Evolutionary conservation across 208 protist genomes (phyloP).

Genomic region (Leishmania tarentolae): DNA sequence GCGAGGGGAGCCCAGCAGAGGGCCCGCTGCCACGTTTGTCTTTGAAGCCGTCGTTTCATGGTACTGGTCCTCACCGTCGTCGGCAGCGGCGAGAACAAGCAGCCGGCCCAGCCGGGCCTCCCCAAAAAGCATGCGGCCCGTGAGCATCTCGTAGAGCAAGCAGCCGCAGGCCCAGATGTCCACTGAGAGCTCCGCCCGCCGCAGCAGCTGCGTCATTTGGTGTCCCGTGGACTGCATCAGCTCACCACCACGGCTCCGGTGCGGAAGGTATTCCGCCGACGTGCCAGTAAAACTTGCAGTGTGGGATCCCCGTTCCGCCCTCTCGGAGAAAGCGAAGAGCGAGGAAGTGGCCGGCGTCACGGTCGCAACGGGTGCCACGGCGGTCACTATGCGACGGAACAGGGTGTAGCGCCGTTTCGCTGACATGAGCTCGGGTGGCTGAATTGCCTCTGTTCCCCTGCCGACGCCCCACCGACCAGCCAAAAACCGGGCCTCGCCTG

Average conservation of each 20-base stretch:
- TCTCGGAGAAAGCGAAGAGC: slow-evolving; percentile 9
- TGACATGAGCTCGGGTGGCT: slow-evolving; percentile 73
- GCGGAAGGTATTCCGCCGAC: slow-evolving; percentile 4
- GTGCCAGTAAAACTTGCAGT: not conserved
- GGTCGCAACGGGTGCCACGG: not conserved
- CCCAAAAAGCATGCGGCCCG: slow-evolving; percentile 81
- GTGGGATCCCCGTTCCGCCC: slow-evolving; percentile 6
- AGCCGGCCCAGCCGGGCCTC: slow-evolving; percentile 63
- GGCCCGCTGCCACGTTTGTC: not conserved
- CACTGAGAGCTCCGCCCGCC: slow-evolving; percentile 60
- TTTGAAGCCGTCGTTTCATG: slow-evolving; percentile 1
- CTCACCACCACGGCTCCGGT: slow-evolving; percentile 15
- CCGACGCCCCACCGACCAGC: slow-evolving; percentile 58
- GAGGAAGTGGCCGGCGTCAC: not conserved
- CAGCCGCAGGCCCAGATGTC: slow-evolving; percentile 88
- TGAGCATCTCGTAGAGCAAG: slow-evolving; percentile 84
- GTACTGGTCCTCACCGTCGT: not conserved
- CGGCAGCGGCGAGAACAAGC: slow-evolving; percentile 40
- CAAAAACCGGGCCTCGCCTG: slow-evolving; percentile 51
- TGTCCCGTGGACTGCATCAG: slow-evolving; percentile 17
- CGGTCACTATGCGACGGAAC: slow-evolving; percentile 37
- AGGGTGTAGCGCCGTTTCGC: slow-evolving; percentile 56
- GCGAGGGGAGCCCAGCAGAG: not conserved
- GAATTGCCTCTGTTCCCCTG: slow-evolving; percentile 80
- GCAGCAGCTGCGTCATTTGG: slow-evolving; percentile 32